A percentile compares a stretch with the other conserved stretches of the same genome.
Conservation (phyloP, 345 rosid species). For the Gossypium turneri region DNA sequence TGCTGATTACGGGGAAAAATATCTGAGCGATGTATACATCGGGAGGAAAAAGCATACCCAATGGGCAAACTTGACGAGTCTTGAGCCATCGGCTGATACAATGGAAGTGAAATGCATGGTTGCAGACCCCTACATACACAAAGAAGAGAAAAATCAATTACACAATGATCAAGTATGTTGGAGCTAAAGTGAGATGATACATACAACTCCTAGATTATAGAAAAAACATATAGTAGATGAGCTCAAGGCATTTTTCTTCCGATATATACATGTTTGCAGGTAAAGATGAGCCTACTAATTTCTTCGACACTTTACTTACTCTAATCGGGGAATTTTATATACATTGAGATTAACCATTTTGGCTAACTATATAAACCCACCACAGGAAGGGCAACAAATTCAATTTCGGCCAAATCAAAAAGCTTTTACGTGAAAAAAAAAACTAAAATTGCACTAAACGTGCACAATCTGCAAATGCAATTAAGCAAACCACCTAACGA, state of each 20-base stretch:
- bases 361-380: too few species aligned
- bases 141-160: not conserved
- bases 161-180: not conserved
- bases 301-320: not conserved
- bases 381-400: not conserved
- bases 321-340: not conserved
- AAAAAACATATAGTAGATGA: not conserved
- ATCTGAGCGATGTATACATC: not conserved
- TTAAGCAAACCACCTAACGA: not conserved
- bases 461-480: not conserved
- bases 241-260: not conserved
- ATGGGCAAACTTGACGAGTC: slow-evolving; percentile 99
- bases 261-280: not conserved
- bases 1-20: not conserved
- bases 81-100: slow-evolving; percentile 99
- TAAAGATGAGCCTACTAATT: not conserved
- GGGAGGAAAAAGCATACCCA: slow-evolving; percentile 44
- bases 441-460: not conserved
- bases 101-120: slow-evolving; percentile 98
- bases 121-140: slow-evolving; percentile 68
- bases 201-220: not conserved
- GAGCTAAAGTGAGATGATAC: not conserved
- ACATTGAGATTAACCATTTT: not conserved
- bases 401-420: not conserved
- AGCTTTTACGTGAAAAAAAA: not conserved